A percentile compares a stretch with the other conserved stretches of the same genome.
Evolutionary conservation across 2,329 filamentous ascomycete genomes (phyloP).

Genomic region (Cercospora brassicicola): DNA sequence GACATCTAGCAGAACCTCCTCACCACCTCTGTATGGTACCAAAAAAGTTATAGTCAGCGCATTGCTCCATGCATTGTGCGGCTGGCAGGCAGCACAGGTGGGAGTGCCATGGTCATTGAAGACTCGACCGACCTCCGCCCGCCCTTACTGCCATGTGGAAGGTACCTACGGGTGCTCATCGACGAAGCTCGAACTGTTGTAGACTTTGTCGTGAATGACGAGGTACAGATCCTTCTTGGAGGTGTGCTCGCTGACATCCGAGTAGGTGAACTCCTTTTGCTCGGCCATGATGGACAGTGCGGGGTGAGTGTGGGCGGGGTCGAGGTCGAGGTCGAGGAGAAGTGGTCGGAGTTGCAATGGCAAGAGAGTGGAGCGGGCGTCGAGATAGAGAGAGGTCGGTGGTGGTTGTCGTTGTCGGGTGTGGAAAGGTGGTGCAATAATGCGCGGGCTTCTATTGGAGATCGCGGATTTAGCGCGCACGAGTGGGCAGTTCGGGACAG

Average conservation of each 20-base stretch:
- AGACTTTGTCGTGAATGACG: slow-evolving; percentile 95
- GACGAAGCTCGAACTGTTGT: slow-evolving; percentile 83
- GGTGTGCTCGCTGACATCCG: slow-evolving; percentile 81
- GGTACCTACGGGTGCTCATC: slow-evolving; percentile 87
- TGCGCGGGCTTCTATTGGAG: not conserved
- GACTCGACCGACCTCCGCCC: too few species aligned
- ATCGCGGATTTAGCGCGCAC: not conserved
- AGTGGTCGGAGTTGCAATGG: not conserved
- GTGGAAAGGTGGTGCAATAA: not conserved
- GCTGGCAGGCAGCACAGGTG: not conserved
- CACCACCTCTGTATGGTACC: slow-evolving; percentile 70
- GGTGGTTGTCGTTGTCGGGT: not conserved
- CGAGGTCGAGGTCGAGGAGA: not conserved
- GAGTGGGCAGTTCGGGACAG: not conserved
- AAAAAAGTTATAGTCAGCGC: slow-evolving; percentile 10
- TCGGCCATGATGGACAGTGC: slow-evolving; percentile 48
- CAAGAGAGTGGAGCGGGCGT: not conserved
- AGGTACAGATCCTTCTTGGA: slow-evolving; percentile 92
- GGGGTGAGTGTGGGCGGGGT: not conserved
- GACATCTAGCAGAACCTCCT: slow-evolving; percentile 96
- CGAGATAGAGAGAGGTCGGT: not conserved
- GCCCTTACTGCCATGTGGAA: not conserved
- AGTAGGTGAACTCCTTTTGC: slow-evolving; percentile 67
- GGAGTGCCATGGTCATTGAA: not conserved
- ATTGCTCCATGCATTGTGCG: not conserved